Evolutionary conservation across 495 filamentous ascomycete species (phyloP), one percentile per base, ranked within the genome.

Genomic region (Entonaema liquescens): DNA sequence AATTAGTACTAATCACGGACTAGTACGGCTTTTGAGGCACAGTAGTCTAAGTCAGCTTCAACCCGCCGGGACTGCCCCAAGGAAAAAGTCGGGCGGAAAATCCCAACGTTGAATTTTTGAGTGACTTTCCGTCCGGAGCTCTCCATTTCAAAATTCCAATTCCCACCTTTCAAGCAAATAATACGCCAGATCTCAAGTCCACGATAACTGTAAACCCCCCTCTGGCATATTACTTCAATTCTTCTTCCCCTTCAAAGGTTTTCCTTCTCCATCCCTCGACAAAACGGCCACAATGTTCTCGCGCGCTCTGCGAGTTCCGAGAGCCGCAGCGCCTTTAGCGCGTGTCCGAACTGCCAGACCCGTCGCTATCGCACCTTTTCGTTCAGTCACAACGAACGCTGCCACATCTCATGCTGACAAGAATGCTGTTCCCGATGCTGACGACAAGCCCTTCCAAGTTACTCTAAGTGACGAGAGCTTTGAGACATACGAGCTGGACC

Each of bases 401-500:
- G 95, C 95, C 65, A 92, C 91, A 72, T 89, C 93, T 73, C 90
- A 97, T 84, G 91, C 91, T 73, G 92, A 95, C 78, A 93, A 92
- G 88, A 86, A 86, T 81, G 84, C 90, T 81, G 89, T 94, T 73
- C 94, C 90, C 66, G 78, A 85, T 82, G 89, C 93, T 80, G 95
- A 98, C 81, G 92, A 97, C 75, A 90, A 98, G 85, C 90, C 89
- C 55, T 99, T 99, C 86, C 90, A 91, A 68, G 89, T 99, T 80
- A 89, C 87, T 63, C 91, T 99, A 80, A 96, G 93, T 78, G 90
- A 96, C 74, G 95, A 98, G 91, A 94, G 92, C 86, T 99, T 98
- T 86, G 95, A 99, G 87, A 98, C 94, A 65, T 99, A 98, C 84
- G 93, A 98, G 85, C 89, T 98, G 80, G 95, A 98, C 83, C 94